Conservation (phyloP, 2,329 filamentous ascomycete species). For the Beauveria sp. region DNA sequence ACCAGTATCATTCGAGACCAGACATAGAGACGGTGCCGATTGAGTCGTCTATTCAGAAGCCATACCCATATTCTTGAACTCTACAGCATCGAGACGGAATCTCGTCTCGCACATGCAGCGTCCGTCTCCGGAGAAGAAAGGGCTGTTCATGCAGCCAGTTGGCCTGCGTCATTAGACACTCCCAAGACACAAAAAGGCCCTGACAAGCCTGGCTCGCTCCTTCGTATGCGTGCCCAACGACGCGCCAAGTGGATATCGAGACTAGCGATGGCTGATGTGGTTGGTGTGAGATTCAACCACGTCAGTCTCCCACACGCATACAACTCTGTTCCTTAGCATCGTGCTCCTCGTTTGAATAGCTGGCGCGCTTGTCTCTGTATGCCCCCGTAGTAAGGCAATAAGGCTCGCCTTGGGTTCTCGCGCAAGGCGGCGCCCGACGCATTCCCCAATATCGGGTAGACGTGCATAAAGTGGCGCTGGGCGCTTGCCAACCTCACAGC, state of each 20-base stretch:
- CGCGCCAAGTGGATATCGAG: neutral
- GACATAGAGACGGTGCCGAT: neutral
- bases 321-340: neutral
- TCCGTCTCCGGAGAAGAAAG: neutral
- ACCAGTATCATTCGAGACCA: neutral
- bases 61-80: neutral
- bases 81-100: neutral
- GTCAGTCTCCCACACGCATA: slow-evolving; percentile 6
- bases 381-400: neutral
- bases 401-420: slow-evolving; percentile 6
- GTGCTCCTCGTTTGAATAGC: neutral
- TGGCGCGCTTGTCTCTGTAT: neutral
- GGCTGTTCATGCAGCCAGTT: neutral
- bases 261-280: slow-evolving; percentile 1
- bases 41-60: neutral
- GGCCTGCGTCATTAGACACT: neutral
- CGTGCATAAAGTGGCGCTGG: slow-evolving; percentile 6
- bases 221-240: slow-evolving; percentile 3
- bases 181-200: neutral
- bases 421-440: neutral
- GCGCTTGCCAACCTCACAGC: neutral
- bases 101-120: neutral
- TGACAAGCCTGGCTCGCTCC: neutral
- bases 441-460: slow-evolving; percentile 5
- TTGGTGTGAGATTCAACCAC: slow-evolving; percentile 8